These are phyloP conservation scores for Neurospora tetrasperma DNA, from an alignment of 495 filamentous ascomycete genomes.

Conservation along the genomic window DNA sequence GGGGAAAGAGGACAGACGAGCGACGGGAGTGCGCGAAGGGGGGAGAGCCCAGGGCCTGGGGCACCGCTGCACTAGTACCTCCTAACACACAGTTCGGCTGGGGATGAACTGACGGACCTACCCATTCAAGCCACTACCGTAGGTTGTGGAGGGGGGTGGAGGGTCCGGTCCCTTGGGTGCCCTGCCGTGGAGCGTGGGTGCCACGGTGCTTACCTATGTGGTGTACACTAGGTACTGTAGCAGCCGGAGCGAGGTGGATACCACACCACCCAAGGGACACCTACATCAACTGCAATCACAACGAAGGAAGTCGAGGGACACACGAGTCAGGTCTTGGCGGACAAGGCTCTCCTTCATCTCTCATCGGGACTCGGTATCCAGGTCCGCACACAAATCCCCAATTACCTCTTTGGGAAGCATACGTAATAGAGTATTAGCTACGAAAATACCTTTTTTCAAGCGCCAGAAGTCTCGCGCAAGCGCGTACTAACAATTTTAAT, in stretches of 20 bases:
- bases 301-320: not conserved
- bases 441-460: too few relatives aligned
- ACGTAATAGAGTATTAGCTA: too few relatives aligned
- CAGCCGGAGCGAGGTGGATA: not conserved
- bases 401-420: too few relatives aligned
- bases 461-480: too few relatives aligned
- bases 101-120: not conserved
- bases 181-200: not conserved
- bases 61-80: not conserved
- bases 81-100: not conserved
- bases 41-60: constrained; percentile 6
- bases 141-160: not conserved
- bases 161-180: not conserved
- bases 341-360: not conserved
- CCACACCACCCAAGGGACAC: not conserved
- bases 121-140: not conserved
- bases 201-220: not conserved
- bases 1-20: constrained; percentile 19
- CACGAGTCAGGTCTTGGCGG: not conserved
- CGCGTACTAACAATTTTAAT: too few relatives aligned
- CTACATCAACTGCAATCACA: not conserved
- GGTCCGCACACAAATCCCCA: too few relatives aligned
- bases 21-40: constrained; percentile 9
- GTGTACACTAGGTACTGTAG: too few relatives aligned
- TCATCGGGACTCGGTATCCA: not conserved